Evolutionary conservation across 2,329 filamentous ascomycete genomes (phyloP), one percentile per base, ranked within the genome.

Genomic region (Colletotrichum liaoningense): DNA sequence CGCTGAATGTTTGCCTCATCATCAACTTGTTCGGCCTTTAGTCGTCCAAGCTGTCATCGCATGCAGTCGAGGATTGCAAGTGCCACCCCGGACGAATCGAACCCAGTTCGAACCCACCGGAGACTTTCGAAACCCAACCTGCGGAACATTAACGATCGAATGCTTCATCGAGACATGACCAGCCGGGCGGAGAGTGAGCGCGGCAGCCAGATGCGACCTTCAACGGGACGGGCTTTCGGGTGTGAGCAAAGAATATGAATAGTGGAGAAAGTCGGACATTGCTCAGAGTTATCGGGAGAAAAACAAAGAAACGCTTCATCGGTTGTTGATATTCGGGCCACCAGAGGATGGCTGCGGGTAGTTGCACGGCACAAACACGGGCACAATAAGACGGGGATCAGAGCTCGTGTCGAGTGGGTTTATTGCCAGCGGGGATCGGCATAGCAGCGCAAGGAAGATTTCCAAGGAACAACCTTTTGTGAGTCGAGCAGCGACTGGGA

Each of bases 351-450:
- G 26, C 19, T 54, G 46, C 46, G 62, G 46, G 46, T 46, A 54
- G 24, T 46, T 46, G 63, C 54, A 42, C 14, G 38, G 5, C 38
- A 42, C 14, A 42, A 42, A 42, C 38, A 42, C 35, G 22, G 26
- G 55, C 58, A 19, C 26, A 11, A 22, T 30, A 60, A 35, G 38
- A 59, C 22, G 38, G 63, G 63, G 55, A 67, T 59, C 22, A 46
- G 24, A 54, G 62, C 62, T 70, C 67, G 62, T 70, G 67, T 59
- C 54, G 67, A 55, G 62, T 70, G 68, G 62, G 46, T 35, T 30
- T 33, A 55, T 56, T 65, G 63, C 49, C 28, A 55, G 55, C 30
- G 33, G 52, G 22, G 63, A 46, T 66, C 55, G 38, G 9, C 42
- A 59, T 46, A 55, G 33, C 30, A 63, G 14, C 49, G 7, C 19